Evolutionary conservation across 2,329 filamentous ascomycete genomes (phyloP).

Genomic region (Claviceps fusiformis): DNA sequence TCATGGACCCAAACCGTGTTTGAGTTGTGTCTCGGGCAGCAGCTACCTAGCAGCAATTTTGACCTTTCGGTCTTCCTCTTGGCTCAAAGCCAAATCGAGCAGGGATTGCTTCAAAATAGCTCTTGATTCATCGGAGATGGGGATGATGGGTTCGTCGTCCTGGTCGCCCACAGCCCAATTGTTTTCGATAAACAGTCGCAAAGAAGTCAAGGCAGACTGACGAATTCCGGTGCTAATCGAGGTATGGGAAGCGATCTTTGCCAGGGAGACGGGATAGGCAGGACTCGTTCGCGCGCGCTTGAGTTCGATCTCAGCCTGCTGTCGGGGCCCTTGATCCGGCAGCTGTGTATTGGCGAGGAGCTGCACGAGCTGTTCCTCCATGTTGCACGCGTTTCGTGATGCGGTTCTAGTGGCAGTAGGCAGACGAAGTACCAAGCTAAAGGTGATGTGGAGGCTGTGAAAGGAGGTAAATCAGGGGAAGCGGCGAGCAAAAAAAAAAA

Average conservation of each 20-base stretch:
- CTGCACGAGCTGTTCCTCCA: slow-evolving; percentile 87
- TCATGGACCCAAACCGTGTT: not conserved
- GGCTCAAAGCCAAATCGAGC: slow-evolving; percentile 62
- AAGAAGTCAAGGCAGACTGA: slow-evolving; percentile 65
- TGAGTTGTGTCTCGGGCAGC: not conserved
- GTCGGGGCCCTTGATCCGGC: slow-evolving; percentile 60
- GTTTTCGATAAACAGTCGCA: slow-evolving; percentile 71
- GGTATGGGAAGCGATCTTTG: slow-evolving; percentile 66
- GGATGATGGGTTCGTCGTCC: slow-evolving; percentile 47
- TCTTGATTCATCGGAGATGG: slow-evolving; percentile 62
- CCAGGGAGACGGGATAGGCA: slow-evolving; percentile 65
- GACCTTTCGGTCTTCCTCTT: slow-evolving; percentile 68
- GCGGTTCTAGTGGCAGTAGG: not conserved
- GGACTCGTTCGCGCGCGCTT: slow-evolving; percentile 54
- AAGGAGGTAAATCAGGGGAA: not conserved
- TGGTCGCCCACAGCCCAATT: slow-evolving; percentile 72
- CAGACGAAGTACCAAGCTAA: not conserved
- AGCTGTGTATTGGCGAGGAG: slow-evolving; percentile 80
- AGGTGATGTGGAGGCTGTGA: not conserved
- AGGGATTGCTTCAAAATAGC: slow-evolving; percentile 58
- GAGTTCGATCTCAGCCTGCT: slow-evolving; percentile 75
- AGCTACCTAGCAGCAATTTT: slow-evolving; percentile 71
- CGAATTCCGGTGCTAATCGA: slow-evolving; percentile 62
- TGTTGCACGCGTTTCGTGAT: slow-evolving; percentile 23
- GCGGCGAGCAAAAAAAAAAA: not conserved